Conservation (phyloP, 441 rosid genomes). For the Raphanus hybrid region DNA sequence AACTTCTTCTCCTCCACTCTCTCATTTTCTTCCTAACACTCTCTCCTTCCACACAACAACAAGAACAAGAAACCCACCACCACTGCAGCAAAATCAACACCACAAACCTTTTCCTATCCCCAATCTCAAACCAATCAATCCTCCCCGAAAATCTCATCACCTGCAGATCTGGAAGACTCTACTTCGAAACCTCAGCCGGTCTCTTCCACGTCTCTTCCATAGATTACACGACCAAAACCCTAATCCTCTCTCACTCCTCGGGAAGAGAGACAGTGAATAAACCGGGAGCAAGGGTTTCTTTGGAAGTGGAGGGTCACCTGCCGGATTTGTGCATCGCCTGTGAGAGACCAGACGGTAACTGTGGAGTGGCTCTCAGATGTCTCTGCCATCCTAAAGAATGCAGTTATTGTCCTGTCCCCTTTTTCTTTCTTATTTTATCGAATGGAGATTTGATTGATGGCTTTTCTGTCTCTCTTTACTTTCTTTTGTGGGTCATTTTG, state of each 20-base stretch:
- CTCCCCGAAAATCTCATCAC: slow-evolving; percentile 31
- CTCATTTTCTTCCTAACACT: neutral
- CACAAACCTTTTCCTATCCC: slow-evolving; percentile 3
- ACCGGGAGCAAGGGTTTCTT: slow-evolving; percentile 54
- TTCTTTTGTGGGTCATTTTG: slow-evolving; percentile 16
- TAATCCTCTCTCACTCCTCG: slow-evolving; percentile 43
- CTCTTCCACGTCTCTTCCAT: slow-evolving; percentile 53
- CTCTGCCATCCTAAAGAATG: slow-evolving; percentile 68
- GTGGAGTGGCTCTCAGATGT: slow-evolving; percentile 69
- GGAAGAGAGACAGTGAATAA: slow-evolving; percentile 31
- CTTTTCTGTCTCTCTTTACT: neutral
- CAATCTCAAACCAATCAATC: slow-evolving; percentile 21
- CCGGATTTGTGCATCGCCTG: slow-evolving; percentile 63
- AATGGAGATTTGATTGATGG: neutral
- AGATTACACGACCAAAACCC: slow-evolving; percentile 45
- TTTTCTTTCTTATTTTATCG: neutral
- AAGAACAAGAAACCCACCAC: neutral
- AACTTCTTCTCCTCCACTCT: slow-evolving; percentile 1
- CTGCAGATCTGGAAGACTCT: slow-evolving; percentile 57
- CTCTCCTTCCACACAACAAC: slow-evolving; percentile 9
- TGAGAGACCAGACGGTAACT: slow-evolving; percentile 61
- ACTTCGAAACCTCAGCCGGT: slow-evolving; percentile 58
- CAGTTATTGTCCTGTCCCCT: slow-evolving; percentile 48
- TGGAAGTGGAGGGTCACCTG: slow-evolving; percentile 59
- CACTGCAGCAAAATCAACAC: slow-evolving; percentile 9